phyloP scores from a whole-genome alignment of 176 grass and related monocot genomes.

The Oryza meridionalis region DNA sequence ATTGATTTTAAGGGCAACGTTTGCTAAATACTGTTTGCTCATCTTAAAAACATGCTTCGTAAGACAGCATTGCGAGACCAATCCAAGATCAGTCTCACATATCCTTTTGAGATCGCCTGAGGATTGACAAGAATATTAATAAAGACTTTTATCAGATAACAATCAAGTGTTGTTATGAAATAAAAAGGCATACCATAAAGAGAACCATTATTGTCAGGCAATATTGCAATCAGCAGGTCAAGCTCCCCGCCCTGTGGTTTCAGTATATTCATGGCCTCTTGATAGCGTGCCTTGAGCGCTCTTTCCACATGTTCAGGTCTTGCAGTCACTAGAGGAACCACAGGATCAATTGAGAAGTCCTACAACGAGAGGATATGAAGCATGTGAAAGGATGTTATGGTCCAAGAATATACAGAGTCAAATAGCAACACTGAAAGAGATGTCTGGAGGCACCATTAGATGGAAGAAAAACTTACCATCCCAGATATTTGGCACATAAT shows the following conservation, averaged over 20 bases:
- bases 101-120: slow-evolving; percentile 77
- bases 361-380: slow-evolving; percentile 8
- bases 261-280: slow-evolving; percentile 59
- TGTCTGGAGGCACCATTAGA: slow-evolving; percentile 16
- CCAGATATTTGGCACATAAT: slow-evolving; percentile 56
- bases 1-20: slow-evolving; percentile 76
- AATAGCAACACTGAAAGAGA: not conserved
- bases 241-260: slow-evolving; percentile 52
- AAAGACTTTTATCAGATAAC: slow-evolving; percentile 6
- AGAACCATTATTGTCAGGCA: slow-evolving; percentile 64
- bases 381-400: not conserved
- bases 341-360: slow-evolving; percentile 61
- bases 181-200: slow-evolving; percentile 58
- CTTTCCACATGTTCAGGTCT: slow-evolving; percentile 65
- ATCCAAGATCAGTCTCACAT: slow-evolving; percentile 78
- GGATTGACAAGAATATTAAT: slow-evolving; percentile 33
- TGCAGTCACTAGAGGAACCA: slow-evolving; percentile 52
- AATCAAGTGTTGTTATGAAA: not conserved
- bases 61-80: slow-evolving; percentile 78
- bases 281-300: slow-evolving; percentile 53
- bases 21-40: slow-evolving; percentile 63
- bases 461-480: slow-evolving; percentile 52
- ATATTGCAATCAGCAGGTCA: slow-evolving; percentile 72
- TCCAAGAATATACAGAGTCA: not conserved
- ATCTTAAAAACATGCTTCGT: slow-evolving; percentile 63